Conservation (phyloP, 257 asterid genomes). For the Nicotiana otophora region DNA sequence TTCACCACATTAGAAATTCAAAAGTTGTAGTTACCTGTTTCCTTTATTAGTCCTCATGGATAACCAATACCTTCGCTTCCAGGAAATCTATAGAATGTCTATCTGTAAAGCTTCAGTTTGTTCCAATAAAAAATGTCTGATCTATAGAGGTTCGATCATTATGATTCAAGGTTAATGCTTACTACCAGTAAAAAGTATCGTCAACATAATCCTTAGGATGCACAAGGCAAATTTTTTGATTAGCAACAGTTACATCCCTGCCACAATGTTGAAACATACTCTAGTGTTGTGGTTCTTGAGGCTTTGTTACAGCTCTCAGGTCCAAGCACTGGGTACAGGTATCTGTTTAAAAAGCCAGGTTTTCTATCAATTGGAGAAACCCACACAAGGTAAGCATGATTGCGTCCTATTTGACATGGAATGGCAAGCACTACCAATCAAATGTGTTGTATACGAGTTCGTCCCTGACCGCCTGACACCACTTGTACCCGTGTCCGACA, state of each 20-base stretch:
- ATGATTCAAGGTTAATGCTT: not conserved
- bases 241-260: not conserved
- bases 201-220: not conserved
- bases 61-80: not conserved
- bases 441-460: not conserved
- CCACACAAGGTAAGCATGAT: not conserved
- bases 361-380: not conserved
- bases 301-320: not conserved
- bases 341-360: not conserved
- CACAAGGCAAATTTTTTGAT: not conserved
- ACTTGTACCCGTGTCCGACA: not conserved
- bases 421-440: not conserved
- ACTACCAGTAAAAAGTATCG: not conserved
- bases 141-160: not conserved
- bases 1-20: not conserved
- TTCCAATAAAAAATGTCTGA: not conserved
- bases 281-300: not conserved
- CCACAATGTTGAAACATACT: not conserved
- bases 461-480: not conserved
- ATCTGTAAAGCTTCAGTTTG: not conserved
- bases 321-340: not conserved
- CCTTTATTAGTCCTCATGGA: not conserved
- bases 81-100: not conserved
- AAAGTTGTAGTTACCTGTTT: not conserved
- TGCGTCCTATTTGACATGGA: not conserved